Base-by-base conservation (phyloP, 2,329 filamentous ascomycete species). In the Monosporascus sp. region DNA sequence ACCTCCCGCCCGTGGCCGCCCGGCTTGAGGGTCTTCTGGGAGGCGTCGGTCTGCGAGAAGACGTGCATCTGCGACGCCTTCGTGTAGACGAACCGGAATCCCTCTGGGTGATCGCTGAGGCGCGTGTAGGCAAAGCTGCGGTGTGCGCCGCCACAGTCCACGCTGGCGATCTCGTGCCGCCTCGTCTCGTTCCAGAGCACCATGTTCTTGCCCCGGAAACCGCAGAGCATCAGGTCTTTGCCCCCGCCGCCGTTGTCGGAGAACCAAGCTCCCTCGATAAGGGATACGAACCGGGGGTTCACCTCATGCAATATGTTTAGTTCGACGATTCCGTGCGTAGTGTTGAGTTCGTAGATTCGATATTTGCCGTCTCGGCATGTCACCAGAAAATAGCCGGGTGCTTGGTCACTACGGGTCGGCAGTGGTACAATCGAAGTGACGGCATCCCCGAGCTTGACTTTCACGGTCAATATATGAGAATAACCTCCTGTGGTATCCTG, bases 1-100 rank as follows among this genome's bases (percentile, higher is more conserved):
- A 97, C 88, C 70, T 99, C 94, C 51, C 94, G 78, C 0, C 94
- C 94, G 68, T 99, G 94, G 0, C 83, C 83, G 6, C 94, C 93
- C 0, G 71, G 60, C 58, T 86, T 84, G 14, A 96, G 65, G 72
- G 81, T 59, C 65, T 74, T 62, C 53, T 75, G 68, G 2, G 65
- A 53, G 2, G 67, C 58, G 7, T 52, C 63, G 3, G 46, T 51
- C 59, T 80, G 76, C 17, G 72, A 73, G 63, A 75, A 75, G n/a
- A 81, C 62, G 49, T 70, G 72, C 48, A 81, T 70, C 52, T 70
- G 71, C 3, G 83, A 81, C 5, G 84, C 83, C 68, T 89, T 86
- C 3, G 87, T 93, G 79, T 89, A 97, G 0, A 89, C 79, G 54
- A 96, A 84, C 24, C 75, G 70, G 43, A 77, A 62, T 0, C 62